A percentile compares a stretch with the other conserved stretches of the same genome.
phyloP scores from a whole-genome alignment of 1,139 yeast species.

The Yarrowia galli region DNA sequence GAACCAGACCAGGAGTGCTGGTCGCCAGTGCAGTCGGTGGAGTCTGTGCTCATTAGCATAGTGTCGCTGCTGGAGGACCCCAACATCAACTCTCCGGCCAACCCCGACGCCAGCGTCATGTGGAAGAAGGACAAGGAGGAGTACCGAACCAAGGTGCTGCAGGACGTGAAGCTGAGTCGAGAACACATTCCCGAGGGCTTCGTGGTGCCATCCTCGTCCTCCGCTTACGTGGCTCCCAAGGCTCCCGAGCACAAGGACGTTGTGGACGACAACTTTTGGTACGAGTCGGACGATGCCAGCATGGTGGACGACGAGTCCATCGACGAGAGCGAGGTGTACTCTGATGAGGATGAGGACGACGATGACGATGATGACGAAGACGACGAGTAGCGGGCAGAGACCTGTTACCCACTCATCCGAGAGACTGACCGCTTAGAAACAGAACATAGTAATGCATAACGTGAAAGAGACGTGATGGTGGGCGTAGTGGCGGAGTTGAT shows the following conservation, averaged over 20 bases:
- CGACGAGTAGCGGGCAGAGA: slow-evolving; percentile 8
- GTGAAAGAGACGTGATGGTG: slow-evolving; percentile 4
- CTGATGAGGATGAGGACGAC: slow-evolving; percentile 49
- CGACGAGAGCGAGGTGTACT: slow-evolving; percentile 46
- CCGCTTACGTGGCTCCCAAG: slow-evolving; percentile 64
- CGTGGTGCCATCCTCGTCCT: slow-evolving; percentile 70
- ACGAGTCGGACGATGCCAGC: slow-evolving; percentile 69
- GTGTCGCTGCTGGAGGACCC: slow-evolving; percentile 93
- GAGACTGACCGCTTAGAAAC: slow-evolving; percentile 33
- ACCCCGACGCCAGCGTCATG: slow-evolving; percentile 94
- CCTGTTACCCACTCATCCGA: not conserved
- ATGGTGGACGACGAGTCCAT: slow-evolving; percentile 58
- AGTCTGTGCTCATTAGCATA: slow-evolving; percentile 85
- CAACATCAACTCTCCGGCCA: slow-evolving; percentile 91
- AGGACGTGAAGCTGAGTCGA: slow-evolving; percentile 84
- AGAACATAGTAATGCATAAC: slow-evolving; percentile 34
- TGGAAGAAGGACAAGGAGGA: slow-evolving; percentile 84
- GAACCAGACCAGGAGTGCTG: slow-evolving; percentile 87
- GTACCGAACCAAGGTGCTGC: slow-evolving; percentile 76
- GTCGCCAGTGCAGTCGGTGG: slow-evolving; percentile 97
- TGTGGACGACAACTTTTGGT: slow-evolving; percentile 88
- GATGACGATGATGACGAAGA: slow-evolving; percentile 31
- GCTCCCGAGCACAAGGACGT: slow-evolving; percentile 58
- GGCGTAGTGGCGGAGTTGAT: no score
- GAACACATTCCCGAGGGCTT: slow-evolving; percentile 87